Percentiles rank a stretch among this genome's conserved stretches.
These are phyloP conservation scores for Boletus rex-veris DNA, from an alignment of 768 basidiomycete species.

Conservation along the genomic window DNA sequence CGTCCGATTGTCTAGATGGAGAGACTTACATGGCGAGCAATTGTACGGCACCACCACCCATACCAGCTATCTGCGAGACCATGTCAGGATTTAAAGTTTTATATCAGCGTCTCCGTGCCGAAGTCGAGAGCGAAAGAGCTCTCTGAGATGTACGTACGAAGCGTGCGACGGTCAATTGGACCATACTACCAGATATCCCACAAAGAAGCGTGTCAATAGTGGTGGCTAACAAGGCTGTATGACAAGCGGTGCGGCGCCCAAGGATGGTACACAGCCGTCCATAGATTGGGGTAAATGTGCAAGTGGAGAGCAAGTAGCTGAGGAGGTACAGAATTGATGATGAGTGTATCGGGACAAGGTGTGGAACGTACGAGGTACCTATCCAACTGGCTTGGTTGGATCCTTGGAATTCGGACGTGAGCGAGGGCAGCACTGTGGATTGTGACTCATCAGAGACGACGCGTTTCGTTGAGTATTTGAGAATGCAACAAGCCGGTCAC, in stretches of 20 bases:
- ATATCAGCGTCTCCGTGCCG: not conserved
- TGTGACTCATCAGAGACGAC: not conserved
- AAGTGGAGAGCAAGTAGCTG: conserved; percentile 13
- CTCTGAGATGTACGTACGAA: too few species aligned
- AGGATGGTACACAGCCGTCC: conserved; percentile 17
- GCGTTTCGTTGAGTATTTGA: too few species aligned
- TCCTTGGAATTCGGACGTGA: conserved; percentile 25
- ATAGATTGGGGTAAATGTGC: conserved; percentile 18
- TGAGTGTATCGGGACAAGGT: not conserved
- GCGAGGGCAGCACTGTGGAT: conserved; percentile 9
- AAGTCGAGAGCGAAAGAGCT: not conserved
- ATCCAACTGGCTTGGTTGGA: conserved; percentile 30
- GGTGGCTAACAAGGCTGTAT: conserved; percentile 7
- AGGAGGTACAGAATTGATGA: too few species aligned
- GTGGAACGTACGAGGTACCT: conserved; percentile 20
- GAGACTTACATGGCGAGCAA: conserved; percentile 16
- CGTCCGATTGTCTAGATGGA: not conserved
- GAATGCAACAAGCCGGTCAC: too few species aligned
- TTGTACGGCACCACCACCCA: conserved; percentile 21
- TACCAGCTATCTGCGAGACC: conserved; percentile 16
- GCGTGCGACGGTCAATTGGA: conserved; percentile 10
- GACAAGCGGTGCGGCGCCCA: too few species aligned
- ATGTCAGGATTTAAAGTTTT: not conserved
- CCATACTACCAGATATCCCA: conserved; percentile 8
- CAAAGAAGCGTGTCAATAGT: conserved; percentile 13